Evolutionary conservation across 805 yeast species (phyloP).

Genomic region (Grigorovia humatica): DNA sequence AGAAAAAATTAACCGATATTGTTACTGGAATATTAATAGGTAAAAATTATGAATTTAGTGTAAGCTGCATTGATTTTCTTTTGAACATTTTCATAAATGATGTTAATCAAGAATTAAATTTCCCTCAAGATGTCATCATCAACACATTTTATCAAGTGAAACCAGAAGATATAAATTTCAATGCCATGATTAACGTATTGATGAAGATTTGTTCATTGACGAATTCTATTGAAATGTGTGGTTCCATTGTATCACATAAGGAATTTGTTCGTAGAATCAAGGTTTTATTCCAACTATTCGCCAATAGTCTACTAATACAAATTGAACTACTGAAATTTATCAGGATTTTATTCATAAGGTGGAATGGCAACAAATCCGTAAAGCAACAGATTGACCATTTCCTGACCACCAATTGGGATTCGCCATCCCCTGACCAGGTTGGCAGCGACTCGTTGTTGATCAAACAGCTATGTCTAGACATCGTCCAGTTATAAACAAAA

Average conservation of each 20-base stretch:
- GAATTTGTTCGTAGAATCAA: constrained; percentile 13
- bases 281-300: constrained; percentile 20
- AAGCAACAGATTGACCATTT: constrained; percentile 8
- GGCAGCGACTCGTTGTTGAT: constrained; percentile 28
- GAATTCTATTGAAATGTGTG: constrained; percentile 10
- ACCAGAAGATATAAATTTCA: constrained; percentile 19
- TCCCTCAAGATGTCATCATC: constrained; percentile 3
- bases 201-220: constrained; percentile 18
- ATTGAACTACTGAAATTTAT: constrained; percentile 27
- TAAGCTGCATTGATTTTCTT: background rate
- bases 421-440: constrained; percentile 12
- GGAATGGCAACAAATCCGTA: background rate
- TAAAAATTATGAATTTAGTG: background rate
- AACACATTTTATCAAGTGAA: constrained; percentile 14
- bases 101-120: background rate
- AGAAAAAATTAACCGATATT: background rate
- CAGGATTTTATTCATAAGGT: constrained; percentile 15
- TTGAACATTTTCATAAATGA: background rate
- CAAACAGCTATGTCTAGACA: constrained; percentile 26
- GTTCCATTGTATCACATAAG: constrained; percentile 10
- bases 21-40: background rate
- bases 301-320: constrained; percentile 26
- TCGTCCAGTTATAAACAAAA: constrained; percentile 5
- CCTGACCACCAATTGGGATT: constrained; percentile 19
- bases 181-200: constrained; percentile 18